Percentiles rank a stretch among this genome's conserved stretches.
Evolutionary conservation across 306 rosid species (phyloP).

Genomic region (Castanea sativa): DNA sequence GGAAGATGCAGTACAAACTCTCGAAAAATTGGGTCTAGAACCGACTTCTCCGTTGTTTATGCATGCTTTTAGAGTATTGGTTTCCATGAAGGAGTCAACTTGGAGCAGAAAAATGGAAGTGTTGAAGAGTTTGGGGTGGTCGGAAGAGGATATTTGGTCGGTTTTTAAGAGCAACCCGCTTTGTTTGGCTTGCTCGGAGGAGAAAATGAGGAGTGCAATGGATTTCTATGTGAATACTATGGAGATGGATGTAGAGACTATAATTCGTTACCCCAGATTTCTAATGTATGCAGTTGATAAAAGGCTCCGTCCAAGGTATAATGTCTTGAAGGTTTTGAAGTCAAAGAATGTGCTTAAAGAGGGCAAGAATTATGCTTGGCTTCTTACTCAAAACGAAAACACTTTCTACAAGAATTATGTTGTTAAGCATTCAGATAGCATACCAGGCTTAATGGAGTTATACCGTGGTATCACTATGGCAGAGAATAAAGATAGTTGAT

Average conservation of each 20-base stretch:
- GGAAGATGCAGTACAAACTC: not conserved
- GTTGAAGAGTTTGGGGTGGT: constrained; percentile 27
- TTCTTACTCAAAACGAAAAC: not conserved
- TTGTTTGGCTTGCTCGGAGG: constrained; percentile 20
- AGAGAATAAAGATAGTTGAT: not conserved
- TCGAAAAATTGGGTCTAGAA: constrained; percentile 7
- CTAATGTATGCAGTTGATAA: constrained; percentile 1
- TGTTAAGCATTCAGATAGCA: constrained; percentile 9
- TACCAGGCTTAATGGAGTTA: constrained; percentile 12
- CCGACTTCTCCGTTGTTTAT: not conserved
- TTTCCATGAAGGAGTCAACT: constrained; percentile 16
- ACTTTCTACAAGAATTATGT: not conserved
- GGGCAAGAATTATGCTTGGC: not conserved
- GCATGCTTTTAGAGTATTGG: not conserved
- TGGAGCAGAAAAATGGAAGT: constrained; percentile 13
- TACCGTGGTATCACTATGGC: not conserved
- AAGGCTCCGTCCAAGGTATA: constrained; percentile 13
- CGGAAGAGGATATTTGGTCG: constrained; percentile 7
- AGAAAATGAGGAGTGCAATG: constrained; percentile 4
- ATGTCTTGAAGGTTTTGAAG: constrained; percentile 16
- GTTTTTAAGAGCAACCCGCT: not conserved
- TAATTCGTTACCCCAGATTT: constrained; percentile 1
- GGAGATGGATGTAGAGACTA: not conserved
- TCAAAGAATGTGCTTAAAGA: not conserved
- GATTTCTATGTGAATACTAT: constrained; percentile 22